Evolutionary conservation across 805 yeast genomes (phyloP), one percentile per base, ranked within the genome.

Genomic region (Saccharomycopsis babjevae): DNA sequence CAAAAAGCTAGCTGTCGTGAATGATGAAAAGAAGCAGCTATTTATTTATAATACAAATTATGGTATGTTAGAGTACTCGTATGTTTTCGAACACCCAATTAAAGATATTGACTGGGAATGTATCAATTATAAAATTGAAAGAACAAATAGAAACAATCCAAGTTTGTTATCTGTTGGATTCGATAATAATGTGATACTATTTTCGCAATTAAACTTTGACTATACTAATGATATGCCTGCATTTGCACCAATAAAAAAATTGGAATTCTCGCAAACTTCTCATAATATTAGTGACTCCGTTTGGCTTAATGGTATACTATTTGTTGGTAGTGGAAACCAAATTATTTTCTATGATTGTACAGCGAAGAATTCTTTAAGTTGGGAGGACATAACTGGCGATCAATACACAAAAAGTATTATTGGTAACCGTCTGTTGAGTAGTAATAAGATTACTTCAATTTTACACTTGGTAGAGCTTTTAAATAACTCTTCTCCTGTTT

Each of bases 21-120:
- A 82, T 69, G 76, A 76, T 18, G 61, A 74, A 1, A 81, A 82
- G 5, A 72, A 72, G 50, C 73, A 74, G 46, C 71, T 93, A 50
- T 75, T 85, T 0, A 82, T 92, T n/a, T 93, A 97, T 96, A 96
- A 91, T 70, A 75, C 85, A 42, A 78, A 78, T 54, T 76, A 85
- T 36, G 82, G 85, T 3, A 83, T 88, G 1, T 72, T 89, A 59
- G 96, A 88, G 68, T 87, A 81, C 66, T 76, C 75, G 54, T 83
- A 82, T 65, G 60, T 64, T 1, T 80, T 76, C 62, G 77, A 76
- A 56, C 79, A 76, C 60, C 60, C 64, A 16, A 83, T 91, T 7
- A 71, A 77, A 28, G 97, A 91, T 70, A 75, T 92, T 32, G 97
- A 92, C 72, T 92, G 97, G 97, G 88, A 96, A 0, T 80, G 86